Conservation (phyloP, 208 protist species). For the Trypanosoma brucei region DNA sequence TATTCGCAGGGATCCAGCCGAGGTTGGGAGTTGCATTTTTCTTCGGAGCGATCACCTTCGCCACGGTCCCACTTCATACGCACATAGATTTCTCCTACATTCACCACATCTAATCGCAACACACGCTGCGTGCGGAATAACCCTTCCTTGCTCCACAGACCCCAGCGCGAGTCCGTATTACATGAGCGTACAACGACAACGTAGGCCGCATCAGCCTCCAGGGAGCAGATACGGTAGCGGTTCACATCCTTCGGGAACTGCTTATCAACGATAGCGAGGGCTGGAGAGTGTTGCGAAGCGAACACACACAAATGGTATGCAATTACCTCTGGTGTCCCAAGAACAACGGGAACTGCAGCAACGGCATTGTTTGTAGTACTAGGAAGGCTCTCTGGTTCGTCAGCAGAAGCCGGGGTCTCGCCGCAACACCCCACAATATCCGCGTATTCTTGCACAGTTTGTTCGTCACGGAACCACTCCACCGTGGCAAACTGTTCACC, state of each 20-base stretch:
- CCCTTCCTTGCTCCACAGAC: slow-evolving; percentile 82
- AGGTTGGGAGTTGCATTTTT: slow-evolving; percentile 4
- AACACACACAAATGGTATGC: slow-evolving; percentile 86
- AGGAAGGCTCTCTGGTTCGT: neutral
- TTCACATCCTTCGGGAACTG: slow-evolving; percentile 74
- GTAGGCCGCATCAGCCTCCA: slow-evolving; percentile 69
- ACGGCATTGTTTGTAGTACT: neutral
- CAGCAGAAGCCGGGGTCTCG: neutral
- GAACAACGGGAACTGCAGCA: slow-evolving; percentile 22
- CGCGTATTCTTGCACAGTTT: slow-evolving; percentile 57
- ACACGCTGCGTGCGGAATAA: slow-evolving; percentile 61
- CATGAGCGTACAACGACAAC: slow-evolving; percentile 78
- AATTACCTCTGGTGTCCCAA: slow-evolving; percentile 64
- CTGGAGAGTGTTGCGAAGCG: slow-evolving; percentile 57
- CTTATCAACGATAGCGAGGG: slow-evolving; percentile 78
- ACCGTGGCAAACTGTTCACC: slow-evolving; percentile 81
- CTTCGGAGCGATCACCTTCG: slow-evolving; percentile 25
- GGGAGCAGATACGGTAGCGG: slow-evolving; percentile 44
- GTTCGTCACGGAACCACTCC: slow-evolving; percentile 63
- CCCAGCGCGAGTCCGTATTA: slow-evolving; percentile 69
- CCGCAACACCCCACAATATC: slow-evolving; percentile 27
- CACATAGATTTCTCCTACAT: slow-evolving; percentile 78
- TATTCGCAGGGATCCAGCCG: slow-evolving; percentile 23
- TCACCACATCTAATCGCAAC: slow-evolving; percentile 37
- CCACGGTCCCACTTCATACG: slow-evolving; percentile 64